These are phyloP conservation scores for Dactylellina parvicollis DNA, from an alignment of 2,329 filamentous ascomycete genomes.

Conservation along the genomic window DNA sequence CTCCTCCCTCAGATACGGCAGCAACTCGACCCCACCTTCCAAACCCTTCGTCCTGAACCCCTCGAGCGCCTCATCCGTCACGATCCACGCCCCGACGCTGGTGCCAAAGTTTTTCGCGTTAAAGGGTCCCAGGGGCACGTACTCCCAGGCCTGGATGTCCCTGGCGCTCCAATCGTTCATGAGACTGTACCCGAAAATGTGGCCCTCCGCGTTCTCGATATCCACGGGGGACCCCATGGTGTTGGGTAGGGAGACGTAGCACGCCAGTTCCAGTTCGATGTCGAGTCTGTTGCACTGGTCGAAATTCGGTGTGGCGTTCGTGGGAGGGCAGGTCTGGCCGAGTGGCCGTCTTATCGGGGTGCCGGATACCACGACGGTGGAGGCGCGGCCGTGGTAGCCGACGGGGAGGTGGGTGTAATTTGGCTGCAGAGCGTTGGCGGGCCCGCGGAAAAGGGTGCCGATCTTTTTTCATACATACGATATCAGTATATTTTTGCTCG, in stretches of 20 bases:
- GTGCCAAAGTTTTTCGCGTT: conserved; percentile 85
- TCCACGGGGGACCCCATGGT: conserved; percentile 72
- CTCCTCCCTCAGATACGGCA: conserved; percentile 74
- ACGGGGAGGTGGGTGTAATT: conserved; percentile 86
- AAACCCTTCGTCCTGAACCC: conserved; percentile 70
- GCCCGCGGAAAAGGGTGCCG: conserved; percentile 77
- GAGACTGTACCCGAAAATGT: conserved; percentile 81
- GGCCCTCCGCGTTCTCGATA: conserved; percentile 73
- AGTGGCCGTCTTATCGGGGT: conserved; percentile 77
- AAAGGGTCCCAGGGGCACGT: conserved; percentile 82
- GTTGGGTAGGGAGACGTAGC: conserved; percentile 75
- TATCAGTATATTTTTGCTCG: not conserved
- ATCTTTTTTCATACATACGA: conserved; percentile 60
- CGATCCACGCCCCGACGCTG: conserved; percentile 80
- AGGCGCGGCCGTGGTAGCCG: conserved; percentile 81
- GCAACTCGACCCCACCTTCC: conserved; percentile 63
- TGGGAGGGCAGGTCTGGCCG: conserved; percentile 76
- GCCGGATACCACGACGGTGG: conserved; percentile 78
- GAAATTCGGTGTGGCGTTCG: conserved; percentile 70
- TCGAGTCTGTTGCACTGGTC: conserved; percentile 75
- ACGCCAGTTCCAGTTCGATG: conserved; percentile 82
- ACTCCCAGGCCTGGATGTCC: conserved; percentile 86
- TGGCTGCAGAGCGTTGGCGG: conserved; percentile 76
- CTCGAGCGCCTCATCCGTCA: conserved; percentile 78
- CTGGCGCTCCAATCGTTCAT: conserved; percentile 85